These are phyloP conservation scores for Gaeumannomyces sp. DNA, from an alignment of 2,329 filamentous ascomycete genomes.

Conservation along the genomic window DNA sequence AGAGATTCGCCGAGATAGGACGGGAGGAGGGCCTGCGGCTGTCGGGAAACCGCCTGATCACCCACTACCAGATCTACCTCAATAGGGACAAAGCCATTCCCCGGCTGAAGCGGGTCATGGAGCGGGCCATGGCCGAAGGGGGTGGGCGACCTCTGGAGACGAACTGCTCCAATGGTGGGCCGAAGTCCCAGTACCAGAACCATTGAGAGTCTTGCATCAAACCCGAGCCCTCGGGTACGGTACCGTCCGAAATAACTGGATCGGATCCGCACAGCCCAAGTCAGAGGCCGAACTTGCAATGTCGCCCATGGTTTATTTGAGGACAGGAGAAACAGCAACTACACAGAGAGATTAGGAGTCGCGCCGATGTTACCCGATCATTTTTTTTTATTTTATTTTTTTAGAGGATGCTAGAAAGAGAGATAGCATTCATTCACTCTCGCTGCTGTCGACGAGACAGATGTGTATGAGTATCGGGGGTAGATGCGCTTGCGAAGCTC, in stretches of 20 bases:
- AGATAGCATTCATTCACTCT: too few relatives aligned
- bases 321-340: not conserved
- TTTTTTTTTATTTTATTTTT: too few relatives aligned
- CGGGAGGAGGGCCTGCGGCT: constrained; percentile 37
- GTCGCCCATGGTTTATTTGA: too few relatives aligned
- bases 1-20: constrained; percentile 33
- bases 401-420: too few relatives aligned
- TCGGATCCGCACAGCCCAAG: too few relatives aligned
- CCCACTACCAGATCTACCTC: constrained; percentile 56
- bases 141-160: not conserved
- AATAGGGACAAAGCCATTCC: constrained; percentile 53
- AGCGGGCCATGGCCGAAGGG: constrained; percentile 24
- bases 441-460: too few relatives aligned
- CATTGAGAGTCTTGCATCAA: not conserved
- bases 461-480: not conserved
- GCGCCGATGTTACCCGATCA: too few relatives aligned
- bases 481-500: not conserved
- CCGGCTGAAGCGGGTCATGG: constrained; percentile 51
- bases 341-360: not conserved
- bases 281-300: not conserved
- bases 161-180: not conserved
- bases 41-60: constrained; percentile 36
- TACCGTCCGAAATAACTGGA: not conserved
- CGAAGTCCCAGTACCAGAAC: constrained; percentile 10
- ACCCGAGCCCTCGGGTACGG: not conserved